Base-by-base conservation (phyloP, 805 yeast species). In the Hanseniaspora opuntiae region DNA sequence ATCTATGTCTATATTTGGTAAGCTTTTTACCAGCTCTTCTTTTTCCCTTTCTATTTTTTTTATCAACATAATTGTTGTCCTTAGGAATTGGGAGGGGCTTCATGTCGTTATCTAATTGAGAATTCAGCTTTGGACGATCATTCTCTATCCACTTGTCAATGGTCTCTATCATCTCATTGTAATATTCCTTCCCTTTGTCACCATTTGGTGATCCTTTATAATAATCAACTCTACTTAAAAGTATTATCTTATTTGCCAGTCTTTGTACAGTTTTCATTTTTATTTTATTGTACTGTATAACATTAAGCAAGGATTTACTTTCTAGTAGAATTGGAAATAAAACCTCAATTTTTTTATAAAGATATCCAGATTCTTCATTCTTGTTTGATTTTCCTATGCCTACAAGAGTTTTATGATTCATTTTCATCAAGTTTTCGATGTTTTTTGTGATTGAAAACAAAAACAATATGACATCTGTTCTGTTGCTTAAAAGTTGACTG, bases 21-120 rank as follows among this genome's bases (percentile, higher is more conserved):
- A 84, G 74, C 54, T 90, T 70, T 58, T 80, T 71, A 0, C 98
- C 98, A 1, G 94, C 97, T 60, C 98, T 73, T 59, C 82, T 85
- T 67, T 86, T 86, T 4, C 90, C 80, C 47, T 81, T 78, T 53
- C 74, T 75, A 53, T 88, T 96, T 17, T 77, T 71, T 9, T 51
- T 51, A 28, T 53, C 56, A n/a, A 53, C 45, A 24, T 53, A 53
- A 22, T 47, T 47, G 22, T 54, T 54, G 20, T 54, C 56, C 39
- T 49, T 48, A 0, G 96, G 97, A 4, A 76, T 69, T 0, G 90
- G 82, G 6, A 81, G 65, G 0, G 87, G 87, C 47, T 88, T 74
- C 0, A 89, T 82, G 55, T 79, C 80, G 16, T 75, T 71, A 1
- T 51, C n/a, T 17, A 32, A 32, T 14, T 42, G 7, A 7, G 35